A percentile compares a stretch with the other conserved stretches of the same genome.
Evolutionary conservation across 192 early-diverging fungal species (phyloP).

Genomic region (Coemansia javaensis): DNA sequence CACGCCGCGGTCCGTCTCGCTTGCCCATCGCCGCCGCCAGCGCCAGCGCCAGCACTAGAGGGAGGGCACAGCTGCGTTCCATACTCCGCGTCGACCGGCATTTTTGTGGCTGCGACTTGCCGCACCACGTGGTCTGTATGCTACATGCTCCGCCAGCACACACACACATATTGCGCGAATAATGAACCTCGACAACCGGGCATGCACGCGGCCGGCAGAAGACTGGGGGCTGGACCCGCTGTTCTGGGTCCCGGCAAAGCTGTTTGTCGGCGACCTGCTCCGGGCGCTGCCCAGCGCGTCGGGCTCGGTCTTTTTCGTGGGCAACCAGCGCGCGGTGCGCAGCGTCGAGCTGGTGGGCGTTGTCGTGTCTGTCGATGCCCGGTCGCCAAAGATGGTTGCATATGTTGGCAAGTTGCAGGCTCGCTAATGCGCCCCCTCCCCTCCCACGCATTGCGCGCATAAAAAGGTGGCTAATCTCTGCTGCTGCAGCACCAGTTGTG

Average conservation of each 20-base stretch:
- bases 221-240: conserved; percentile 46
- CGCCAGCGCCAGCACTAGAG: background rate
- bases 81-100: too few species aligned
- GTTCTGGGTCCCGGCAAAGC: conserved; percentile 42
- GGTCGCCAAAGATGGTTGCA: conserved; percentile 17
- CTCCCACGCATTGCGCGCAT: background rate
- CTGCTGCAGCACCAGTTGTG: background rate
- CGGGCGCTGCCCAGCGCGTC: conserved; percentile 15
- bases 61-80: background rate
- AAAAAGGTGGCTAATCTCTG: too few species aligned
- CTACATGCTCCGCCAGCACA: background rate
- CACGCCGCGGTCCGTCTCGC: conserved; percentile 27
- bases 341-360: conserved; percentile 42
- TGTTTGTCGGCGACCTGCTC: conserved; percentile 41
- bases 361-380: conserved; percentile 23
- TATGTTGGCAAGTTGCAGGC: conserved; percentile 16
- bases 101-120: too few species aligned
- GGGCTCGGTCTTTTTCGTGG: conserved; percentile 30
- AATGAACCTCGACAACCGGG: conserved; percentile 24
- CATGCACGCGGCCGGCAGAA: conserved; percentile 5
- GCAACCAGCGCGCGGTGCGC: conserved; percentile 24
- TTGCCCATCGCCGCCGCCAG: conserved; percentile 14
- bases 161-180: background rate
- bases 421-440: background rate
- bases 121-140: too few species aligned